phyloP scores from a whole-genome alignment of 1,284 basidiomycete species.

The Tilletia setariae region DNA sequence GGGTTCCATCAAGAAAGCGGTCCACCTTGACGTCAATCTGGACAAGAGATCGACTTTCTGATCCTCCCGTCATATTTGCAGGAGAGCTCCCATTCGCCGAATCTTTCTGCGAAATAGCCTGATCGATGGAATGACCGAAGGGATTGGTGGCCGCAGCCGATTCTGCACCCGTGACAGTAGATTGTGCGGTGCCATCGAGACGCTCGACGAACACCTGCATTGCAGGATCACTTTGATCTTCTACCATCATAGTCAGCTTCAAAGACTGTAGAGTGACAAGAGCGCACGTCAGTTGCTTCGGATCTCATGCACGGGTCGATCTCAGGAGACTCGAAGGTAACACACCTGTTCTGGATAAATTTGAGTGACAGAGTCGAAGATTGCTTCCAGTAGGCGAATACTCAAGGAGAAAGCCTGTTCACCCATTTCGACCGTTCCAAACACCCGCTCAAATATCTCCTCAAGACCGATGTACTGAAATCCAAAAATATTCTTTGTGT shows the following conservation, averaged over 20 bases:
- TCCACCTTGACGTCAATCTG: slow-evolving; percentile 48
- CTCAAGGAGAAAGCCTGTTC: slow-evolving; percentile 75
- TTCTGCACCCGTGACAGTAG: not conserved
- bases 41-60: slow-evolving; percentile 16
- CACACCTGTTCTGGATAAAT: slow-evolving; percentile 65
- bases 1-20: slow-evolving; percentile 39
- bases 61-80: not conserved
- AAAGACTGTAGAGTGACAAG: slow-evolving; percentile 27
- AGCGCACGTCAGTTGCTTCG: not conserved
- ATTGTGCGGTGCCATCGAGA: not conserved
- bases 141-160: not conserved
- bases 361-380: slow-evolving; percentile 64
- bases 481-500: slow-evolving; percentile 80
- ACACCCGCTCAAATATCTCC: slow-evolving; percentile 82
- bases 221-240: slow-evolving; percentile 18
- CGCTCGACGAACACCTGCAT: slow-evolving; percentile 46
- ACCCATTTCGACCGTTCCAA: slow-evolving; percentile 66
- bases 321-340: not conserved
- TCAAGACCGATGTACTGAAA: slow-evolving; percentile 87
- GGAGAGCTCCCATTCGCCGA: not conserved
- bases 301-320: not conserved
- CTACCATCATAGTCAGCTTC: slow-evolving; percentile 35
- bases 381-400: slow-evolving; percentile 69
- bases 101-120: not conserved
- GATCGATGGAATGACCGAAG: not conserved